Conservation (phyloP, 1,284 basidiomycete genomes). For the Phenoliferia sp. region DNA sequence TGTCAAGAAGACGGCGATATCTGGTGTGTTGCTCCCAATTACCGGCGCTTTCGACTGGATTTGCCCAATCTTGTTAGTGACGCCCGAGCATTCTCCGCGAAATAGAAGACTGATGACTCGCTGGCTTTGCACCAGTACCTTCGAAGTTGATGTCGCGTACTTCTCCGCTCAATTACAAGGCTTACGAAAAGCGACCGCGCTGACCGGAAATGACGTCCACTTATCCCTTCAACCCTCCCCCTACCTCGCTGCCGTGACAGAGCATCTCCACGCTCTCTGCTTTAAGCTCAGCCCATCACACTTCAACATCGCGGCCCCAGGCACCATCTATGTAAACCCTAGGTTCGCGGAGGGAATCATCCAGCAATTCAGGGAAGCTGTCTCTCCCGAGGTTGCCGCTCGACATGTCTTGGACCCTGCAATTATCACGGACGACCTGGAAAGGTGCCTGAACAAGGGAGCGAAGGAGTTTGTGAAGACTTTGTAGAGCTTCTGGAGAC, state of each 20-base stretch:
- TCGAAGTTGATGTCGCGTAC: not conserved
- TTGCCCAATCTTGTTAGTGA: not conserved
- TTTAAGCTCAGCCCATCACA: not conserved
- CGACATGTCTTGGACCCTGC: not conserved
- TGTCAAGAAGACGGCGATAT: not conserved
- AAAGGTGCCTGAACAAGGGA: not conserved
- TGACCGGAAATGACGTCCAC: not conserved
- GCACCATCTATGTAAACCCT: not conserved
- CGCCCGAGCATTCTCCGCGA: not conserved
- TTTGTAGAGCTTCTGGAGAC: no score
- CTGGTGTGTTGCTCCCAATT: not conserved
- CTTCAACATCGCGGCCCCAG: not conserved
- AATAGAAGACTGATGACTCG: not conserved
- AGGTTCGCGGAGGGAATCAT: not conserved
- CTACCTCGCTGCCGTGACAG: not conserved
- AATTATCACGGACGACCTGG: not conserved
- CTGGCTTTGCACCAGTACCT: not conserved
- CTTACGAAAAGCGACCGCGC: not conserved
- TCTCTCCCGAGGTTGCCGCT: not conserved
- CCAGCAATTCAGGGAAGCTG: not conserved
- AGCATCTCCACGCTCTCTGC: not conserved
- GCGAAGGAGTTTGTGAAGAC: not conserved
- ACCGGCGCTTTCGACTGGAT: not conserved
- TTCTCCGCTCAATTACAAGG: not conserved
- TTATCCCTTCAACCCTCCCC: not conserved